A percentile compares a stretch with the other conserved stretches of the same genome.
Evolutionary conservation across 192 early-diverging fungal species (phyloP).

Genomic region (Gamsiella multidivaricata): DNA sequence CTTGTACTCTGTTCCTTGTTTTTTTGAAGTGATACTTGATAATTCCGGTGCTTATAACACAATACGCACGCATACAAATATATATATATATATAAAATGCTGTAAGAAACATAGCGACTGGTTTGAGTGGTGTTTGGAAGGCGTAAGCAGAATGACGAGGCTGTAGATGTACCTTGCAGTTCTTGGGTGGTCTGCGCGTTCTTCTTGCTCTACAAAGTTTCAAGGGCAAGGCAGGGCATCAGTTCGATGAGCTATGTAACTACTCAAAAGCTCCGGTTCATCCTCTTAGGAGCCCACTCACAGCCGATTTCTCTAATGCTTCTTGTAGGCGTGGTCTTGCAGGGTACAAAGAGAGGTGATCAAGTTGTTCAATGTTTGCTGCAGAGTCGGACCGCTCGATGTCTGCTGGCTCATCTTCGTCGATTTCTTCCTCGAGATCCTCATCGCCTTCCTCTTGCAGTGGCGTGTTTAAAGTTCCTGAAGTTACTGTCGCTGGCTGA

Average conservation of each 20-base stretch:
- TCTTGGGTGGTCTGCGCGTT: background rate
- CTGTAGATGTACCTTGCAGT: background rate
- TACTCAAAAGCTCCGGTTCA: too few relatives aligned
- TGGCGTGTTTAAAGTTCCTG: background rate
- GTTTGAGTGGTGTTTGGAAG: too few relatives aligned
- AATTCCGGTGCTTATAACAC: slow-evolving; percentile 19
- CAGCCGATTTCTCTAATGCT: slow-evolving; percentile 30
- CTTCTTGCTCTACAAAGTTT: background rate
- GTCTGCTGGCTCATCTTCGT: slow-evolving; percentile 19
- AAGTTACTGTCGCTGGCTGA: background rate
- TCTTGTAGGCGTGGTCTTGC: slow-evolving; percentile 31
- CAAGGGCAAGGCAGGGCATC: too few relatives aligned
- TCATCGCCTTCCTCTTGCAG: background rate
- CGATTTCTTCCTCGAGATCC: slow-evolving; percentile 2
- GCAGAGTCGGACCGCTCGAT: too few relatives aligned
- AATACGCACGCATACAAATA: too few relatives aligned
- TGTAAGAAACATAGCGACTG: background rate
- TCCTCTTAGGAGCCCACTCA: background rate
- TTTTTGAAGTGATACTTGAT: background rate
- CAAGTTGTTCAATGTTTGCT: too few relatives aligned
- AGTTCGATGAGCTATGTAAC: too few relatives aligned
- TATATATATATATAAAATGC: background rate
- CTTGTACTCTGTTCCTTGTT: slow-evolving; percentile 3
- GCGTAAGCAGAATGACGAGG: too few relatives aligned
- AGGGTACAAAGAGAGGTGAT: background rate